Base-by-base conservation (phyloP, 805 yeast genomes). In the Lipomyces sp. region DNA sequence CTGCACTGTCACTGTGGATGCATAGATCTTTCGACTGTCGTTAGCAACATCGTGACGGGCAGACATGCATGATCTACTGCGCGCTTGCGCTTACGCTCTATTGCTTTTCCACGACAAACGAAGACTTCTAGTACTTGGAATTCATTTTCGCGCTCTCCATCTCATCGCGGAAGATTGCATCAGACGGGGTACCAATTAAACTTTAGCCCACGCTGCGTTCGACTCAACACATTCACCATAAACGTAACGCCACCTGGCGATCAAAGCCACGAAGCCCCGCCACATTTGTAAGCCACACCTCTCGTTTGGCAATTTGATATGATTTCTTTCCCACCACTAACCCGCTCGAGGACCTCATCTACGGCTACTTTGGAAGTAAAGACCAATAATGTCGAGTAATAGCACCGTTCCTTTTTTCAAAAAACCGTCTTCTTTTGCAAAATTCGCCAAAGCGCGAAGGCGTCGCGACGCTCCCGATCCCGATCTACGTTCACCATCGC, bases 361-460 rank as follows among this genome's bases (percentile, higher is more conserved):
- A 42, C 30, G 42, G 35, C 29, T 2, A 34, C 11, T 18, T 56
- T 18, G 33, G 15, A 53, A 45, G n/a, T 7, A 37, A n/a, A 10
- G 53, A 24, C 24, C 24, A 18, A 33, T 5, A 15, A 64, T 60
- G 64, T 61, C 67, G 42, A 45, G 62, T 33, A 57, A 29, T n/a
- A 32, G 51, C 11, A 64, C 64, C 11, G 64, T 64, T 8, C 64
- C 64, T 24, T 60, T 60, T 33, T 58, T 63, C 55, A 66, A 66
- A 45, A 63, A 63, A 42, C 62, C 62, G 2, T 58, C 66, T 5
- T 58, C 66, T 5, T 60, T 59, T 13, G n/a, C 8, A 4, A 59
- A 57, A 37, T n/a, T 58, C 18, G 55, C 62, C 30, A 66, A 66
- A 18, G 64, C 66, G 30, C 64, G 69, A 2, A 57, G 53, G 13